These are phyloP conservation scores for Tylopilus sp. DNA, from an alignment of 1,284 basidiomycete species.

Conservation along the genomic window DNA sequence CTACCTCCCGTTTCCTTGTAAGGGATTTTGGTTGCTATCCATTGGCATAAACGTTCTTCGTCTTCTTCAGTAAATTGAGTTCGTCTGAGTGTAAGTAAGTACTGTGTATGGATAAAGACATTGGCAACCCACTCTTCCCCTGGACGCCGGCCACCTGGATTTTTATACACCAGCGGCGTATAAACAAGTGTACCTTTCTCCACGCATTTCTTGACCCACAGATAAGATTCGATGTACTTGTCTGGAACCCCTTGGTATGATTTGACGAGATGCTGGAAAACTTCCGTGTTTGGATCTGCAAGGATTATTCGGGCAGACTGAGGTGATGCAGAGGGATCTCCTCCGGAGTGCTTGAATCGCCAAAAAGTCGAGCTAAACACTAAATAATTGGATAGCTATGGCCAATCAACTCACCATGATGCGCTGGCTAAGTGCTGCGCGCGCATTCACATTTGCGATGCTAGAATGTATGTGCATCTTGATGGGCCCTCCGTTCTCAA, in stretches of 20 bases:
- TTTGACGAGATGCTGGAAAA: constrained; percentile 65
- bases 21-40: constrained; percentile 75
- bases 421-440: constrained; percentile 55
- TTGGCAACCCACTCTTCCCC: constrained; percentile 63
- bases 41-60: constrained; percentile 63
- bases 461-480: constrained; percentile 72
- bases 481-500: constrained; percentile 56
- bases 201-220: constrained; percentile 77
- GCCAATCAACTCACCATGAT: constrained; percentile 52
- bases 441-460: constrained; percentile 67
- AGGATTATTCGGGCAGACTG: constrained; percentile 68
- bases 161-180: constrained; percentile 72
- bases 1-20: constrained; percentile 72
- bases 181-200: constrained; percentile 58
- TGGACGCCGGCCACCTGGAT: constrained; percentile 70
- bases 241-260: constrained; percentile 58
- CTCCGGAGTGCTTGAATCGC: constrained; percentile 62
- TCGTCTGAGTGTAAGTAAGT: constrained; percentile 42
- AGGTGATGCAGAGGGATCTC: constrained; percentile 60
- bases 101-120: background rate
- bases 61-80: constrained; percentile 71
- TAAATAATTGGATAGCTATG: background rate
- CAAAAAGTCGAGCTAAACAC: background rate
- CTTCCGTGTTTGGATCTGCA: constrained; percentile 68
- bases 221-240: constrained; percentile 70